Base-by-base conservation (phyloP, 148 eudicot genomes). In the Vaccinium vitisidaea region DNA sequence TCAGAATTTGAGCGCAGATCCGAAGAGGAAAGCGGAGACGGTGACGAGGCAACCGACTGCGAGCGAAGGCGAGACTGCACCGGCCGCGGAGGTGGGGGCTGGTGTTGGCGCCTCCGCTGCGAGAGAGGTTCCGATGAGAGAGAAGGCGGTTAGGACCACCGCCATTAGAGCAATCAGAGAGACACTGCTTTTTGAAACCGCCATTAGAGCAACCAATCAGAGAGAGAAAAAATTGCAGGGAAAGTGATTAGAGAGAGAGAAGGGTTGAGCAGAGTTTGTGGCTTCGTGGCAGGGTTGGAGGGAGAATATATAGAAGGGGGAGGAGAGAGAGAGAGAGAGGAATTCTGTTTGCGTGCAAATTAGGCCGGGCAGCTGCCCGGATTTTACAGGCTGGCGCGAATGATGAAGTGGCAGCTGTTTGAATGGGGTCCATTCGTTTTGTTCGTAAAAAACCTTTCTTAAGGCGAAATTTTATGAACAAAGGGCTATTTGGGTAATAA, bases 41-140 rank as follows among this genome's bases (percentile, higher is more conserved):
- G 88, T 80, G 75, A 56, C 79, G 49, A 84, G 69, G 88, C 86
- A 54, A 8, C 86, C 88, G 52, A 77, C 89, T 69, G 87, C 87
- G 87, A 92, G 30, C 1, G 92, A 88, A 1, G 94, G 92, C 8
- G 88, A 73, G 81, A 81, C 9, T 3, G 84, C 59, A 13, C 86
- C 93, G 30, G 93, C 91, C 59, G 94, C 50, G 46, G 94, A 83
- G 49, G 80, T 79, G 55, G 96, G 96, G 79, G 91, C 80, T 8
- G 96, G 96, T 5, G 94, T 94, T 8, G 96, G 96, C 1, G 91
- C 87, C 0, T 92, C 94, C 36, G 88, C 92, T 10, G 93, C 92
- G 74, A 87, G 55, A 49, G 93, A 82, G 77, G 83, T 77, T 80
- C 81, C 84, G 73, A 89, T 10, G 86, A 93, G 86, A 49, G 92